Percentiles rank a stretch among this genome's conserved stretches.
Evolutionary conservation across 441 rosid species (phyloP).

Genomic region (Populus hybrid): DNA sequence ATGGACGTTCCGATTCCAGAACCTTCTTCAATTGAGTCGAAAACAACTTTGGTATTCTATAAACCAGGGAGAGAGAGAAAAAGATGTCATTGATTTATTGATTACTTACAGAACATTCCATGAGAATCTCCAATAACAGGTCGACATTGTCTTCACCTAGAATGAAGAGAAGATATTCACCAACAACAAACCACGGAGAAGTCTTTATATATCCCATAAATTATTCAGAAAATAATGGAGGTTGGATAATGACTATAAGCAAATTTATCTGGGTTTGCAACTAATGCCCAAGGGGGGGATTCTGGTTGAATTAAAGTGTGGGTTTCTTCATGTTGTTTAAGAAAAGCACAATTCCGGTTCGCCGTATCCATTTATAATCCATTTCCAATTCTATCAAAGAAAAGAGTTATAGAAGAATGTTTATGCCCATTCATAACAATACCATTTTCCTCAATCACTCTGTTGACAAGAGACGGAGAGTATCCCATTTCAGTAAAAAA

Average conservation of each 20-base stretch:
- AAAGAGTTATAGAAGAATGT: neutral
- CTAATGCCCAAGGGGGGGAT: neutral
- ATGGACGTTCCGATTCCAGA: neutral
- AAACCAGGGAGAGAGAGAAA: neutral
- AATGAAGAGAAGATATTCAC: slow-evolving; percentile 24
- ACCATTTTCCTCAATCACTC: slow-evolving; percentile 75
- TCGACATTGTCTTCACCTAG: slow-evolving; percentile 72
- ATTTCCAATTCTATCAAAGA: slow-evolving; percentile 1
- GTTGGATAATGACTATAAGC: neutral
- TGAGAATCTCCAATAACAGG: slow-evolving; percentile 65
- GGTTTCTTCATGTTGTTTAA: neutral
- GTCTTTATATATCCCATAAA: slow-evolving; percentile 6
- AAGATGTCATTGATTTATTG: neutral
- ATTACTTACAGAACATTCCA: slow-evolving; percentile 51
- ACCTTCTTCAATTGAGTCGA: neutral
- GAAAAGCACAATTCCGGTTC: neutral
- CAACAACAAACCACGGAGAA: slow-evolving; percentile 12
- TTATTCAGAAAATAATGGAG: neutral
- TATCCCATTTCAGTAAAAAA: slow-evolving; percentile 81
- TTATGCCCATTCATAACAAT: slow-evolving; percentile 11
- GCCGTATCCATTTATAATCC: neutral
- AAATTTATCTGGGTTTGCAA: neutral
- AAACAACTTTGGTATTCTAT: neutral
- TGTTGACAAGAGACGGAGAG: slow-evolving; percentile 57
- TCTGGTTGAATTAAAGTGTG: neutral